A percentile compares a stretch with the other conserved stretches of the same genome.
phyloP scores from a whole-genome alignment of 2,329 filamentous ascomycete genomes.

The Talaromyces pinophilus region DNA sequence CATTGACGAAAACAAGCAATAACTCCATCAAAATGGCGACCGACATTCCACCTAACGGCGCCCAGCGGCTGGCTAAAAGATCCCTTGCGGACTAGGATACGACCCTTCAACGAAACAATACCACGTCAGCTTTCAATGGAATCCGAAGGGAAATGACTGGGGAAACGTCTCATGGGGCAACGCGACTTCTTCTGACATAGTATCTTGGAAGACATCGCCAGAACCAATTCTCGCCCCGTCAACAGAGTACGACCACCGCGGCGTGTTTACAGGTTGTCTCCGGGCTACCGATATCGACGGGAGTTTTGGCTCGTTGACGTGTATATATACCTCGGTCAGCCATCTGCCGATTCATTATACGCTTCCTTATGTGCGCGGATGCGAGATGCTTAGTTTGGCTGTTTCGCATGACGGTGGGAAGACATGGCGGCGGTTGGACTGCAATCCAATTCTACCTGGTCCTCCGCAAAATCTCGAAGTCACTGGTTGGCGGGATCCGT shows the following conservation, averaged over 20 bases:
- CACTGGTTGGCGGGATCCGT: slow-evolving; percentile 49
- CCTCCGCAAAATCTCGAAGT: slow-evolving; percentile 38
- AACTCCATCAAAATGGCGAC: slow-evolving; percentile 26
- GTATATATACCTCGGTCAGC: slow-evolving; percentile 46
- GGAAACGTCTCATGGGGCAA: slow-evolving; percentile 48
- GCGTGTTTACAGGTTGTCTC: slow-evolving; percentile 48
- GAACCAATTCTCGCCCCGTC: slow-evolving; percentile 38
- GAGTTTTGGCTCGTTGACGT: slow-evolving; percentile 34
- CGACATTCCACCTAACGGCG: slow-evolving; percentile 42
- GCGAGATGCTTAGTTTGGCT: slow-evolving; percentile 44
- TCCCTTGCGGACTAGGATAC: slow-evolving; percentile 47
- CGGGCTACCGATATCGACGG: slow-evolving; percentile 32
- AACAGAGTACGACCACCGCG: slow-evolving; percentile 41
- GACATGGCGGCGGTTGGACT: slow-evolving; percentile 38
- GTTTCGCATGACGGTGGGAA: slow-evolving; percentile 41
- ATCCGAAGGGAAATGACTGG: slow-evolving; percentile 45
- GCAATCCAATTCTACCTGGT: slow-evolving; percentile 43
- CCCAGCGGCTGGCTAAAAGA: slow-evolving; percentile 48
- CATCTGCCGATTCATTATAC: slow-evolving; percentile 46
- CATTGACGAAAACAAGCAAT: neutral
- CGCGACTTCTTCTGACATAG: slow-evolving; percentile 41
- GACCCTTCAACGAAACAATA: slow-evolving; percentile 43
- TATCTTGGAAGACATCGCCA: slow-evolving; percentile 39
- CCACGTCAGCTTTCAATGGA: slow-evolving; percentile 49
- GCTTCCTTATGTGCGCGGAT: slow-evolving; percentile 38